These are phyloP conservation scores for Lipomyces orientalis DNA, from an alignment of 805 yeast species.

Conservation along the genomic window DNA sequence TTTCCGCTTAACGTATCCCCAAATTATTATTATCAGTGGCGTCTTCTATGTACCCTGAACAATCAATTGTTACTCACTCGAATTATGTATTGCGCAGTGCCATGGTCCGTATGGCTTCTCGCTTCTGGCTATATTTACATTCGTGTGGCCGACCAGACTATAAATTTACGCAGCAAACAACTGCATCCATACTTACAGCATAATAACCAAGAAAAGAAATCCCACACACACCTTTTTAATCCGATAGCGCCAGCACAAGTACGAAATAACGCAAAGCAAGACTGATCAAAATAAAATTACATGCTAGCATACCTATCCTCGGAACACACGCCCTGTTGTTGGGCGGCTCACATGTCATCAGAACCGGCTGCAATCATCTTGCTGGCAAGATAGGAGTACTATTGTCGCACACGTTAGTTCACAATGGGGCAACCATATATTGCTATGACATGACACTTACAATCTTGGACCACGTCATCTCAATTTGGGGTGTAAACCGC, in stretches of 20 bases:
- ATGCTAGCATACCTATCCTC: not conserved
- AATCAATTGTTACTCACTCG: too few species aligned
- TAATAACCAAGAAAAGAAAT: too few species aligned
- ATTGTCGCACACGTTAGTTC: not conserved
- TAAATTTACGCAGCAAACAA: too few species aligned
- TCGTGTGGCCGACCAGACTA: too few species aligned
- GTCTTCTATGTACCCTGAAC: too few species aligned
- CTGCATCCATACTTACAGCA: not conserved
- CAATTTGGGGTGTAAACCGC: constrained; percentile 36
- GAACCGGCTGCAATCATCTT: constrained; percentile 37
- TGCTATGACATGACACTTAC: not conserved
- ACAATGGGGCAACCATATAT: too few species aligned
- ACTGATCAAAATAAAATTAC: not conserved
- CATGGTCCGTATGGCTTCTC: too few species aligned
- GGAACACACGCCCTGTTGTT: not conserved
- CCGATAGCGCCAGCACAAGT: not conserved
- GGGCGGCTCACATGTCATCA: not conserved
- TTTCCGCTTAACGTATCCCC: too few species aligned
- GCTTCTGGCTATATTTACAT: too few species aligned
- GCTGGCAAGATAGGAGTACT: constrained; percentile 44
- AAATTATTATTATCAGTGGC: too few species aligned
- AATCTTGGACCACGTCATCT: constrained; percentile 43
- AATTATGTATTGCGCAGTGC: too few species aligned
- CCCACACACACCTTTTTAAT: not conserved
- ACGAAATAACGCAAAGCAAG: not conserved